Evolutionary conservation across 176 grass and related monocot genomes (phyloP), one percentile per base, ranked within the genome.

Genomic region (Zea luxurians): DNA sequence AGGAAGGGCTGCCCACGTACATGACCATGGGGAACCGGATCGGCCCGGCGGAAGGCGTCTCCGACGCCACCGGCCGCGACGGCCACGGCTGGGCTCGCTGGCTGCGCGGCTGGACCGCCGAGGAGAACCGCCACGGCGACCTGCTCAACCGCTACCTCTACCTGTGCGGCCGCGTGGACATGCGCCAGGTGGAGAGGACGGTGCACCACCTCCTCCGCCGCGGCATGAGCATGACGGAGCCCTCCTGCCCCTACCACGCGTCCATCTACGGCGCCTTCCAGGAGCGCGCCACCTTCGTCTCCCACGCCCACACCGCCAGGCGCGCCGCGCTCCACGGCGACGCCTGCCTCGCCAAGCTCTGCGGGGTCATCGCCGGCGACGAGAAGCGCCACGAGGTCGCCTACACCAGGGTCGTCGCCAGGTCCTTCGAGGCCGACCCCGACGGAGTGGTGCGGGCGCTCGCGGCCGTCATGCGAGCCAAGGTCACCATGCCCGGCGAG

Each of bases 61-160:
- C 4, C 50, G 66, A 80, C 67, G 6, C 5, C 41, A 71, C 78
- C 8, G 78, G 78, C 42, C 37, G 67, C 67, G 61, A 73, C 38
- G 48, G 4, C n/a, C 48, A 47, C 62, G 71, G 6, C 40, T 83
- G 71, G 81, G 81, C 81, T 1, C 80, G 61, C 7, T 83, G 71
- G 71, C 20, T 83, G 5, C 71, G 49, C 13, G 59, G 69, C 11
- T 94, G 92, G 92, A 80, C 89, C 4, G 89, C 83, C 36, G 92
- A 94, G 83, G 89, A 94, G 87, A 87, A 94, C 73, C 77, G 89
- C 57, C 92, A 94, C 21, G 92, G 86, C 18, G 92, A 94, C 65
- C 37, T 75, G 8, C 70, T 75, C 18, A 75, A 47, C 81, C 81
- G 71, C 10, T 83, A 83, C 62, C 81, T 83, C 62, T 75, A 59